phyloP scores from a whole-genome alignment of 306 rosid genomes.

The Quercus mongolica region DNA sequence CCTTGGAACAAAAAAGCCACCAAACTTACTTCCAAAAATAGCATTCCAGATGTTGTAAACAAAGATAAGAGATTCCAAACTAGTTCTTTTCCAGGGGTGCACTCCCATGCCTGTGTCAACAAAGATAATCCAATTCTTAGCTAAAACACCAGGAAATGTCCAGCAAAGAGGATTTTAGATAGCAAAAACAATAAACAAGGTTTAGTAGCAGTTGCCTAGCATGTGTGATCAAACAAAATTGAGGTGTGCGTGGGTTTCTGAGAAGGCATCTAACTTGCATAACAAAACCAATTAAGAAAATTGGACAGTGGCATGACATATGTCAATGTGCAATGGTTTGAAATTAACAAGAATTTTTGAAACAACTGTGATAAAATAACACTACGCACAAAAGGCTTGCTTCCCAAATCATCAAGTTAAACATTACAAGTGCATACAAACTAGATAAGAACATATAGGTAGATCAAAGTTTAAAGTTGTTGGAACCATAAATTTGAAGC shows the following conservation, averaged over 20 bases:
- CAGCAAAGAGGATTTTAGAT: neutral
- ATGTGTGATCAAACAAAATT: neutral
- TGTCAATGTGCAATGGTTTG: neutral
- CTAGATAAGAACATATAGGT: neutral
- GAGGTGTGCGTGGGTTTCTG: neutral
- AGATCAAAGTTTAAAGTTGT: neutral
- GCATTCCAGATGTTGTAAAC: slow-evolving; percentile 89
- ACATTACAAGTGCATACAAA: neutral
- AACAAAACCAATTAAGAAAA: neutral
- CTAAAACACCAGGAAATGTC: neutral
- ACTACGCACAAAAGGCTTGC: neutral
- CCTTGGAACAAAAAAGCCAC: slow-evolving; percentile 95
- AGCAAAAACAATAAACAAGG: neutral
- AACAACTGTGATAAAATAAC: neutral
- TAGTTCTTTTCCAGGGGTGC: slow-evolving; percentile 64
- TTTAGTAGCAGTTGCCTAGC: neutral
- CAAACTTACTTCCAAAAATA: slow-evolving; percentile 95
- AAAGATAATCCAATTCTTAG: slow-evolving; percentile 21
- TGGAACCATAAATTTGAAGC: neutral
- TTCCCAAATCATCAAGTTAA: neutral
- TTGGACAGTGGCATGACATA: neutral
- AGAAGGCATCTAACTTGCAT: neutral
- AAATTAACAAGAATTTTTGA: neutral
- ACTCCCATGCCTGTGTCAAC: slow-evolving; percentile 73
- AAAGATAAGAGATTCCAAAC: slow-evolving; percentile 77